A percentile compares a stretch with the other conserved stretches of the same genome.
These are phyloP conservation scores for Penicillium argentinense DNA, from an alignment of 495 filamentous ascomycete genomes.

Conservation along the genomic window DNA sequence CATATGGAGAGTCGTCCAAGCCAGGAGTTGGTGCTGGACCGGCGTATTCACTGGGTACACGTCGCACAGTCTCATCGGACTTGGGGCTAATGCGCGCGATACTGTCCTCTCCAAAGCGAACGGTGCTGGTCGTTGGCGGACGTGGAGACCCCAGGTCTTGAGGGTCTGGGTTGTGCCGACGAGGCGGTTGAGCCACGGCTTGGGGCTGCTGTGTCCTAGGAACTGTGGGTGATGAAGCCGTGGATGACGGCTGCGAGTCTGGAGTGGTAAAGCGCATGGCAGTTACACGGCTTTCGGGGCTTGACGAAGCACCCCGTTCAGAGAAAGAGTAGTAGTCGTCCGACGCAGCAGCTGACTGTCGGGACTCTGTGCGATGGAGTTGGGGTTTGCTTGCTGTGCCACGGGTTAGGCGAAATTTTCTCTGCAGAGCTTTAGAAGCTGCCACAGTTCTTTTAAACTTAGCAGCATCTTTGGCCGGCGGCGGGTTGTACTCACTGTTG, in stretches of 20 bases:
- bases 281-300: constrained; percentile 47
- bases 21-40: constrained; percentile 58
- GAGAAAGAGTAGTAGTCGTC: constrained; percentile 70
- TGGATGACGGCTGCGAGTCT: constrained; percentile 39
- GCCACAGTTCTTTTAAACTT: not conserved
- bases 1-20: constrained; percentile 66
- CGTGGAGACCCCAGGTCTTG: constrained; percentile 23
- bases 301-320: constrained; percentile 45
- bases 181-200: constrained; percentile 14
- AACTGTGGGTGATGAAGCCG: constrained; percentile 30
- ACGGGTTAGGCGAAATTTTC: too few relatives aligned
- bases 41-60: constrained; percentile 34
- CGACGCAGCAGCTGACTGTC: constrained; percentile 62
- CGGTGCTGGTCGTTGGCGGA: constrained; percentile 29
- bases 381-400: constrained; percentile 52
- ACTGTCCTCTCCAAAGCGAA: constrained; percentile 38
- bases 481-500: constrained; percentile 25
- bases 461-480: not conserved
- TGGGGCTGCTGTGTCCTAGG: constrained; percentile 28
- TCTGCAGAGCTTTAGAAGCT: too few relatives aligned
- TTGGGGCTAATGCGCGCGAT: constrained; percentile 28
- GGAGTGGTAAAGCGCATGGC: constrained; percentile 53
- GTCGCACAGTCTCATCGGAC: constrained; percentile 30
- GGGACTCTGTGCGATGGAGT: constrained; percentile 51
- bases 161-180: constrained; percentile 19